A percentile compares a stretch with the other conserved stretches of the same genome.
phyloP scores from a whole-genome alignment of 192 early-diverging fungal genomes.

The Spizellomyces punctatus region DNA sequence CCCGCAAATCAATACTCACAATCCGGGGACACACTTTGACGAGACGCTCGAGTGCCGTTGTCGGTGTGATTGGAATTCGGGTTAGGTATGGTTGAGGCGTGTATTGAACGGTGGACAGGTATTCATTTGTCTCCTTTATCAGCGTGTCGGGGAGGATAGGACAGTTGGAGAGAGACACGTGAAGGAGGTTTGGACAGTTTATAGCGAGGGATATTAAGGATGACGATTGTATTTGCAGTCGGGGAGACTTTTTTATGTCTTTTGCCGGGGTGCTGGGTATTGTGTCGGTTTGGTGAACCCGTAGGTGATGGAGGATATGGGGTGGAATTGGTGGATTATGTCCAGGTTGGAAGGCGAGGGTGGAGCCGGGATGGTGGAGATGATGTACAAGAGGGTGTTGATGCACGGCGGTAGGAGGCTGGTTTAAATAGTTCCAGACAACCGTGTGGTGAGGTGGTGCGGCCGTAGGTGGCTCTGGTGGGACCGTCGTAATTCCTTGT shows the following conservation, averaged over 20 bases:
- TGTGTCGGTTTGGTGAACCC: neutral
- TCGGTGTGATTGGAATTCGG: slow-evolving; percentile 6
- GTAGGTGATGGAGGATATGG: neutral
- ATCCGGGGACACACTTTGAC: slow-evolving; percentile 15
- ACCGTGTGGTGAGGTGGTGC: neutral
- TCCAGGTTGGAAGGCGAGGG: neutral
- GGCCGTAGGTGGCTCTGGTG: neutral
- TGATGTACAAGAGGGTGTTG: slow-evolving; percentile 1
- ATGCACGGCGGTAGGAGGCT: neutral
- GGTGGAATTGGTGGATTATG: neutral
- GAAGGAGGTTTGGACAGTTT: slow-evolving; percentile 26
- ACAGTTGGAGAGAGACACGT: slow-evolving; percentile 27
- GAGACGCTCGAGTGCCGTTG: slow-evolving; percentile 6
- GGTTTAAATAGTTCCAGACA: neutral
- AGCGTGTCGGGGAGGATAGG: slow-evolving; percentile 19
- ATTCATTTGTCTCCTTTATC: slow-evolving; percentile 33
- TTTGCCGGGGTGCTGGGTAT: neutral
- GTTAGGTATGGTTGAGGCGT: slow-evolving; percentile 26
- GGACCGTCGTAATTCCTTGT: no score
- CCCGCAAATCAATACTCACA: slow-evolving; percentile 29
- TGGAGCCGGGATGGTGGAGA: neutral
- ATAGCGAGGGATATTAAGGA: slow-evolving; percentile 15
- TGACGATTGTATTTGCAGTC: slow-evolving; percentile 21
- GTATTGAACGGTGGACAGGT: slow-evolving; percentile 20
- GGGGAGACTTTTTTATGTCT: slow-evolving; percentile 4